phyloP scores from a whole-genome alignment of 2,329 filamentous ascomycete genomes.

The Pezicula carpinea region DNA sequence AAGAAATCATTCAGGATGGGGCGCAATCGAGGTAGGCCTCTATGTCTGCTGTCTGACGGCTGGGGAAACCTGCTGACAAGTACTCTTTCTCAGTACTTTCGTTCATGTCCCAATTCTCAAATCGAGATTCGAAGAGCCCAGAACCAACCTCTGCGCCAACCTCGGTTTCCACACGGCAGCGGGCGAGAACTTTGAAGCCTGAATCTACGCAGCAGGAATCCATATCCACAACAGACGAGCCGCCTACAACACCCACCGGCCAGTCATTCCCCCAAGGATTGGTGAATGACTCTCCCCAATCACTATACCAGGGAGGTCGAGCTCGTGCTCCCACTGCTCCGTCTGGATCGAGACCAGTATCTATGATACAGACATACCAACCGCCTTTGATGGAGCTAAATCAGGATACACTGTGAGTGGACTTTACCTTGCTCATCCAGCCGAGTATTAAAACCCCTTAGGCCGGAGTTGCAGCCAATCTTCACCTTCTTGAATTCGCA shows the following conservation, averaged over 20 bases:
- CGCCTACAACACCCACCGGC: conserved; percentile 6
- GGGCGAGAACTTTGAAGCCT: conserved; percentile 14
- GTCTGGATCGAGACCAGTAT: conserved; percentile 65
- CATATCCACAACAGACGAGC: background rate
- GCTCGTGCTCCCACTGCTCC: conserved; percentile 31
- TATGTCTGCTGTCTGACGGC: background rate
- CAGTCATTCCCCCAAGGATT: conserved; percentile 3
- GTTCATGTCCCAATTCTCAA: conserved; percentile 79
- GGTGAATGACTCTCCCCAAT: conserved; percentile 19
- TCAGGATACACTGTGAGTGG: conserved; percentile 64
- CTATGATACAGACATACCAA: conserved; percentile 81
- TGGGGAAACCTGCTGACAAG: conserved; percentile 9
- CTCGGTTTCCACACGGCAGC: conserved; percentile 13
- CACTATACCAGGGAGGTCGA: conserved; percentile 32
- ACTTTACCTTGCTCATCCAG: background rate
- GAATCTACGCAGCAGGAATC: conserved; percentile 35
- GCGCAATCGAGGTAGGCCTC: conserved; percentile 28
- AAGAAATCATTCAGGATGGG: conserved; percentile 24
- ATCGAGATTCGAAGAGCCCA: conserved; percentile 31
- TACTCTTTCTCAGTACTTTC: conserved; percentile 61
- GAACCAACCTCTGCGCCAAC: conserved; percentile 27
- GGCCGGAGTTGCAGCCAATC: conserved; percentile 85
- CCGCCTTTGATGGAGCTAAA: conserved; percentile 81
- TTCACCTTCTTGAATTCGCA: conserved; percentile 94
- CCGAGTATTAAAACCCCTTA: background rate